Conservation (phyloP, 176 grass and related monocot genomes). For the Metroxylon sagu region DNA sequence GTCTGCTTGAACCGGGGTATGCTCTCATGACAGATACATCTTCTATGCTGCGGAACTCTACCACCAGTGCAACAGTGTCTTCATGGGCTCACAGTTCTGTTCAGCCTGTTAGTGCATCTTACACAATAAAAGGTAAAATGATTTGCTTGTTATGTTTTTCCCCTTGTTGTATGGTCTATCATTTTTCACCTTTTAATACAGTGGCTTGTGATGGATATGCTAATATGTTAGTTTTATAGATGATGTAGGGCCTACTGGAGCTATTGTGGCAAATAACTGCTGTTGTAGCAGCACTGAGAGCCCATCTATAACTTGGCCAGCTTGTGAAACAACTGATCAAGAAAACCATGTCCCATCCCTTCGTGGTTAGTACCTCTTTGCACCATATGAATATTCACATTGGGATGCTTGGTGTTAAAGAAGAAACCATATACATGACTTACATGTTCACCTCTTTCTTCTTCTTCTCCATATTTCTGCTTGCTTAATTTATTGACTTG, state of each 20-base stretch:
- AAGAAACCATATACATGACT: no score
- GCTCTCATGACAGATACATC: slow-evolving; percentile 26
- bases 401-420: no score
- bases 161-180: no score
- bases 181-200: slow-evolving; percentile 1
- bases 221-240: slow-evolving; percentile 9
- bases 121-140: slow-evolving; percentile 22
- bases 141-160: no score
- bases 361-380: slow-evolving; percentile 33
- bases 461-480: no score
- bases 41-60: slow-evolving; percentile 15
- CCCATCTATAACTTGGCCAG: slow-evolving; percentile 35
- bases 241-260: slow-evolving; percentile 16
- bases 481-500: no score
- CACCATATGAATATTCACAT: not conserved
- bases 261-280: slow-evolving; percentile 27
- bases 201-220: not conserved
- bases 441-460: no score
- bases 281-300: slow-evolving; percentile 52
- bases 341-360: slow-evolving; percentile 37
- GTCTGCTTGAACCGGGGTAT: slow-evolving; percentile 35
- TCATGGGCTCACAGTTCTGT: slow-evolving; percentile 25
- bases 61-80: slow-evolving; percentile 21
- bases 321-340: slow-evolving; percentile 46
- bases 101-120: slow-evolving; percentile 29